Base-by-base conservation (phyloP, 169 alveolate genomes). In the Plasmodium coatneyi region DNA sequence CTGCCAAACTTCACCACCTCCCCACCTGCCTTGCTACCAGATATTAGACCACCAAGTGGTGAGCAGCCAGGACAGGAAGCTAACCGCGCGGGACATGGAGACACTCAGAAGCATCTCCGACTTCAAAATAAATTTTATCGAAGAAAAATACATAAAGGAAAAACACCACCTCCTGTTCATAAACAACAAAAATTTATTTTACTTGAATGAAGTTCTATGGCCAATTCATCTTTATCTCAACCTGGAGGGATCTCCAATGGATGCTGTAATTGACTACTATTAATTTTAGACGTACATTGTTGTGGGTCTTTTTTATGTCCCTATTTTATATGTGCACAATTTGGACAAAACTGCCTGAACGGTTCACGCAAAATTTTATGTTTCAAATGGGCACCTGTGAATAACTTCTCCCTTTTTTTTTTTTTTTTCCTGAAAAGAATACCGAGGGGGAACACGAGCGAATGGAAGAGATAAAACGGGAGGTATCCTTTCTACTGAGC, bases 111-210 rank as follows among this genome's bases (percentile, higher is more conserved):
- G 82, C 71, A 54, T 87, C 41, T 22, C 81, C 19, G 93, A 87
- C 49, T 87, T 78, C 14, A 87, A 87, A 79, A 87, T 76, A 32
- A 87, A 87, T 60, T 79, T 56, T 6, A 56, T 87, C 2, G 54
- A 70, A 41, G 93, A 87, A 46, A 87, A 87, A 49, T 87, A 87
- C 16, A 78, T 39, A 9, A 87, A 79, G 36, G 93, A 87, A 87
- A 87, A 87, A 36, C 52, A 87, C 32, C 71, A 87, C 22, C 60
- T 87, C 32, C 71, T 87, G 71, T 87, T 87, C 60, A 87, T 87
- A 22, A 87, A 87, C 49, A 87, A 87, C 93, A 87, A 87, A 49
- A 87, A 87, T 72, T 25, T 87, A 46, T 78, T 71, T 19, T 87
- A 87, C 71, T 9, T 87, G 81, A 87, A 72, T 41, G 89, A 87